Conservation (phyloP, 768 basidiomycete species). For the Collybia sordida region DNA sequence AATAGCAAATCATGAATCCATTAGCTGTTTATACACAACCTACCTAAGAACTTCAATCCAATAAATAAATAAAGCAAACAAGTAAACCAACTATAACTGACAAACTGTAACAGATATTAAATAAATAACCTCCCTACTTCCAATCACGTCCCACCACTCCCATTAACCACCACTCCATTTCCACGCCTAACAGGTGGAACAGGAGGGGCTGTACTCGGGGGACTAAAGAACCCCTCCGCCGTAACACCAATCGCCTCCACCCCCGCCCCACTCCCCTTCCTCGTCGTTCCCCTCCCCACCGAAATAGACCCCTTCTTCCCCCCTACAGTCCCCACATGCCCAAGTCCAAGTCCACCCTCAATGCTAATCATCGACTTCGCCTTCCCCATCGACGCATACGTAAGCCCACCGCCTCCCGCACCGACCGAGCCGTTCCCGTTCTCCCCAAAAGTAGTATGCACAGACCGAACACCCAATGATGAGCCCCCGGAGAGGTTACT, state of each 20-base stretch:
- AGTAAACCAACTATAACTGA: too few species aligned
- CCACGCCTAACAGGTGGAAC: slow-evolving; percentile 19
- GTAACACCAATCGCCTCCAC: slow-evolving; percentile 78
- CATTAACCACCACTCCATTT: too few species aligned
- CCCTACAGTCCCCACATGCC: slow-evolving; percentile 28
- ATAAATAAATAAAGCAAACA: too few species aligned
- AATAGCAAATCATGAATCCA: too few species aligned
- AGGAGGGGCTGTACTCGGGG: slow-evolving; percentile 43
- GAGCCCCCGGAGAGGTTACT: slow-evolving; percentile 26
- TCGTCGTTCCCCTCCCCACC: slow-evolving; percentile 59
- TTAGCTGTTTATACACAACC: too few species aligned
- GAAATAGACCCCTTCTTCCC: slow-evolving; percentile 59
- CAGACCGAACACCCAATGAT: slow-evolving; percentile 26
- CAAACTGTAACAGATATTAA: too few species aligned
- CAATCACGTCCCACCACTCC: too few species aligned
- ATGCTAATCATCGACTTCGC: slow-evolving; percentile 67
- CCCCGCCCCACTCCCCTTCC: slow-evolving; percentile 67
- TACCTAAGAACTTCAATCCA: too few species aligned
- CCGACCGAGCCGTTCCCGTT: slow-evolving; percentile 19
- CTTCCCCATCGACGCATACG: slow-evolving; percentile 32
- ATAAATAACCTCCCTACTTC: too few species aligned
- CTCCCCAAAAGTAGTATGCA: slow-evolving; percentile 30
- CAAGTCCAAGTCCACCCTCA: slow-evolving; percentile 36
- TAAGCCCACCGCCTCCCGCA: slow-evolving; percentile 15
- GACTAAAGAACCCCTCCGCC: slow-evolving; percentile 74